Percentiles rank a stretch among this genome's conserved stretches.
These are phyloP conservation scores for Geotrichum macrosporum DNA, from an alignment of 1,139 yeast species.

Conservation along the genomic window DNA sequence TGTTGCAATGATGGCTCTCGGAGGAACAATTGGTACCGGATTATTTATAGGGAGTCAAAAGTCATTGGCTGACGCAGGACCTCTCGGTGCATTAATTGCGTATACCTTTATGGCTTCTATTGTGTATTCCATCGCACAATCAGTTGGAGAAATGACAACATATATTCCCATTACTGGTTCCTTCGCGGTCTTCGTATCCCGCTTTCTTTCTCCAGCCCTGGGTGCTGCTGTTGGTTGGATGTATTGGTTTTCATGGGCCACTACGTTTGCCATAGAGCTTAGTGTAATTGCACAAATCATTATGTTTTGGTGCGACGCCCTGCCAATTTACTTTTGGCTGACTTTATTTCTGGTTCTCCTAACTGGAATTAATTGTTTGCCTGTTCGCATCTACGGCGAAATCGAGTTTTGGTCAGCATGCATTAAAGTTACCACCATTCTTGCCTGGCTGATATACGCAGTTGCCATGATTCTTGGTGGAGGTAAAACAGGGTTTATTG, in stretches of 20 bases:
- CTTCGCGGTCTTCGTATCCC: slow-evolving; percentile 54
- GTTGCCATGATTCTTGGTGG: slow-evolving; percentile 70
- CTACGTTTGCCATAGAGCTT: slow-evolving; percentile 57
- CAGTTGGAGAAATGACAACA: slow-evolving; percentile 64
- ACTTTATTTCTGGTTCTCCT: slow-evolving; percentile 31
- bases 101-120: slow-evolving; percentile 48
- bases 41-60: slow-evolving; percentile 62
- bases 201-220: slow-evolving; percentile 59
- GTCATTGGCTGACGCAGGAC: slow-evolving; percentile 59
- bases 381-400: slow-evolving; percentile 40
- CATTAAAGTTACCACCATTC: slow-evolving; percentile 44
- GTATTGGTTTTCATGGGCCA: slow-evolving; percentile 63
- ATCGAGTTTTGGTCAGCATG: slow-evolving; percentile 39
- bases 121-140: slow-evolving; percentile 53
- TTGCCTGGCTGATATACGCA: slow-evolving; percentile 66
- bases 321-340: slow-evolving; percentile 47
- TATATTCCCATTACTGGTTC: slow-evolving; percentile 59
- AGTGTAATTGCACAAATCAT: slow-evolving; percentile 56
- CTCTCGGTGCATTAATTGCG: slow-evolving; percentile 62
- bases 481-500: slow-evolving; percentile 61
- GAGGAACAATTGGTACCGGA: slow-evolving; percentile 51
- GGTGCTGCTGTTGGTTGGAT: slow-evolving; percentile 60
- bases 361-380: slow-evolving; percentile 34
- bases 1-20: slow-evolving; percentile 48
- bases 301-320: slow-evolving; percentile 51